phyloP scores from a whole-genome alignment of 306 rosid genomes.

The Dryas drummondii region DNA sequence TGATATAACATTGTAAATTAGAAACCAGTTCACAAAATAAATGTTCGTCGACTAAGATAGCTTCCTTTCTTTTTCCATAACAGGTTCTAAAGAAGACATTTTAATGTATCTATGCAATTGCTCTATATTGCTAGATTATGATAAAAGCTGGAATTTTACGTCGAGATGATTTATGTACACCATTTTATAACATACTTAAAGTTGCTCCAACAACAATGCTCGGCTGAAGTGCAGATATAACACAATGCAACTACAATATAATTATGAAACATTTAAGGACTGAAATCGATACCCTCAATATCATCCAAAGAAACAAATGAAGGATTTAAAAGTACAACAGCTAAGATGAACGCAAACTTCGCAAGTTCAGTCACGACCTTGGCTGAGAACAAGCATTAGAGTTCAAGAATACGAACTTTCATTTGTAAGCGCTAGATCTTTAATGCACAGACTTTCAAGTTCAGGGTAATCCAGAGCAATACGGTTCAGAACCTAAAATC shows the following conservation, averaged over 20 bases:
- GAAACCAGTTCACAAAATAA: no score
- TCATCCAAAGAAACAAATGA: conserved; percentile 59
- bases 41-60: no score
- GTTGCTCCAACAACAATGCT: no score
- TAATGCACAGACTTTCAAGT: conserved; percentile 65
- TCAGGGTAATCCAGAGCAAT: conserved; percentile 76
- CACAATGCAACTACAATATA: no score
- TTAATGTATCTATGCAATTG: no score
- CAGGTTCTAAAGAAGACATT: no score
- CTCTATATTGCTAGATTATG: no score
- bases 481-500: conserved; percentile 75
- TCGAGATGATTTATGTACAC: no score
- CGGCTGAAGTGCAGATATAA: not conserved
- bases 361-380: conserved; percentile 62
- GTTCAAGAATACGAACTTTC: conserved; percentile 53
- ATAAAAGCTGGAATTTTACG: no score
- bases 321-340: conserved; percentile 65
- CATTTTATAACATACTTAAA: no score
- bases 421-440: conserved; percentile 71
- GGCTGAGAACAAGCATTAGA: conserved; percentile 37
- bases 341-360: conserved; percentile 37
- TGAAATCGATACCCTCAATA: conserved; percentile 52
- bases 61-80: no score
- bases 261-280: not conserved
- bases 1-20: no score